A percentile compares a stretch with the other conserved stretches of the same genome.
phyloP scores from a whole-genome alignment of 2,329 filamentous ascomycete genomes.

The Aureobasidium subglaciale region DNA sequence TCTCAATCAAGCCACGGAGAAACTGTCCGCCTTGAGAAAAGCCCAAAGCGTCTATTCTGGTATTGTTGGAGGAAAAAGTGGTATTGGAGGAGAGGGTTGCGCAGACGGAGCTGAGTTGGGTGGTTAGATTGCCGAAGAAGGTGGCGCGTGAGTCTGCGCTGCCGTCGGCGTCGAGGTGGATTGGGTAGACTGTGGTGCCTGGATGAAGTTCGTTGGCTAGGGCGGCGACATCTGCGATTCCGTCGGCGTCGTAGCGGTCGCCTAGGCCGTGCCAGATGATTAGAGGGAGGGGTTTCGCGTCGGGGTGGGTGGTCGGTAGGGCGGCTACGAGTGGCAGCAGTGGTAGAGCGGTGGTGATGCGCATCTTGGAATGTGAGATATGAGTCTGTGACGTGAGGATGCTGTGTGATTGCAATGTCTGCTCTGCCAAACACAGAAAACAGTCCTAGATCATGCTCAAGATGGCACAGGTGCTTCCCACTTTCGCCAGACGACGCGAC shows the following conservation, averaged over 20 bases:
- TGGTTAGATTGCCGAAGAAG: constrained; percentile 84
- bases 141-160: constrained; percentile 69
- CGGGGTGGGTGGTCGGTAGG: constrained; percentile 13
- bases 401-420: neutral
- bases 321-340: neutral
- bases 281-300: constrained; percentile 61
- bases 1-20: constrained; percentile 81
- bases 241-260: constrained; percentile 69
- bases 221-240: constrained; percentile 62
- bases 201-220: constrained; percentile 68
- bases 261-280: constrained; percentile 90
- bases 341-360: neutral
- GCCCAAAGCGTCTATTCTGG: constrained; percentile 71
- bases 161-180: constrained; percentile 62
- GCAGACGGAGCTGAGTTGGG: constrained; percentile 72
- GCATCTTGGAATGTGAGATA: neutral
- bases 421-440: no score
- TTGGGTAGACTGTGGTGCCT: constrained; percentile 75
- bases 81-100: constrained; percentile 65
- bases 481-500: neutral
- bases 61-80: constrained; percentile 47
- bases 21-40: constrained; percentile 97
- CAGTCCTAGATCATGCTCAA: neutral
- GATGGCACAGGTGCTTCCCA: neutral
- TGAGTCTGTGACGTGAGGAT: no score